Base-by-base conservation (phyloP, 2,329 filamentous ascomycete genomes). In the Clarireedia hainanense region DNA sequence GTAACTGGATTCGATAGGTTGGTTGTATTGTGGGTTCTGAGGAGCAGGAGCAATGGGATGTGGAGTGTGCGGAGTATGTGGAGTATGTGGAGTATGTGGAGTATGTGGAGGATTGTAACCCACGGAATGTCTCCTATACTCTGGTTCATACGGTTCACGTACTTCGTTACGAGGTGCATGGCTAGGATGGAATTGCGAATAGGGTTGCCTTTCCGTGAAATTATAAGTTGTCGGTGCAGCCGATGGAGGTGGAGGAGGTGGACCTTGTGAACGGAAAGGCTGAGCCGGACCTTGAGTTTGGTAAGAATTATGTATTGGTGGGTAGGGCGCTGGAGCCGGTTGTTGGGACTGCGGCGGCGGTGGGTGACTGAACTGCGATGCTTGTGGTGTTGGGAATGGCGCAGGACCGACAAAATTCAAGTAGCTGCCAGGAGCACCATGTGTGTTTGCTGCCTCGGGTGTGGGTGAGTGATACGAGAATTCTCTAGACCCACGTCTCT, bases 401-500 rank as follows among this genome's bases (percentile, higher is more conserved):
- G 30, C 1, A 14, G 30, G 30, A 34, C 30, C 30, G 30, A 12
- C 71, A 58, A 64, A 56, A 59, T 60, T 20, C 62, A 64, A 67
- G 60, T 58, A 62, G 65, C 50, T 73, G 68, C 27, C 73, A 50
- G n/a, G 39, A 49, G 51, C 57, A 26, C 59, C 49, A 56, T 69
- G 66, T 4, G 27, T 23, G 56, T 73, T 69, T 58, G 46, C 47
- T 26, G 49, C 27, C n/a, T 40, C 39, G 27, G 53, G 54, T 14
- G 40, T 47, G 24, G 49, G 50, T 27, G 43, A 40, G 23, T 24
- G 47, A 37, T 60, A 59, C n/a, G 30, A 68, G 14, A 43, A 47
- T 24, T 79, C 78, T 12, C 72, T 71, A n/a, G 67, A 73, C 17
- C 78, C 78, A 6, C 76, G 75, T 30, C 77, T 73, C 26, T 78